A percentile compares a stretch with the other conserved stretches of the same genome.
Evolutionary conservation across 2,329 filamentous ascomycete species (phyloP).

Genomic region (Dactylellina cionopaga): DNA sequence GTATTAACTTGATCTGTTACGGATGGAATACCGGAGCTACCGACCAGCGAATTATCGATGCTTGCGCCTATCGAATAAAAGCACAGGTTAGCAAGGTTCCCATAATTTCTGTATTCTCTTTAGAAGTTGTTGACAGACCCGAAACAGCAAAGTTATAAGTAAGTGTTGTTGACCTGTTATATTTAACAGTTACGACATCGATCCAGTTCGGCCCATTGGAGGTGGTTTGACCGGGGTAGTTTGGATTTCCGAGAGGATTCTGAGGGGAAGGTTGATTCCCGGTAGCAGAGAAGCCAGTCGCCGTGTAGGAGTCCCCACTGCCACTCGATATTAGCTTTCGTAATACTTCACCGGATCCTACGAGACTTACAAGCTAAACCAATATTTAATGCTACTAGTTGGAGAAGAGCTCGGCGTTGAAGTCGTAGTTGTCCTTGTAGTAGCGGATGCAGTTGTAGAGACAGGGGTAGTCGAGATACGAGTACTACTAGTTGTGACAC

Average conservation of each 20-base stretch:
- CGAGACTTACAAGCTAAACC: constrained; percentile 41
- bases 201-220: constrained; percentile 39
- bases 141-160: constrained; percentile 36
- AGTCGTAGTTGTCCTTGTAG: constrained; percentile 2
- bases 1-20: constrained; percentile 32
- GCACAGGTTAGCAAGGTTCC: not conserved
- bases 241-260: constrained; percentile 31
- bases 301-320: constrained; percentile 31
- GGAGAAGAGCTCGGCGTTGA: not conserved
- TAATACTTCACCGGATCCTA: too few species aligned
- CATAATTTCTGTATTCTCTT: too few species aligned
- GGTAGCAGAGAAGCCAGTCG: constrained; percentile 21
- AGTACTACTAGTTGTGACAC: constrained; percentile 20
- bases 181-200: constrained; percentile 30
- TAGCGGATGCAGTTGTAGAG: constrained; percentile 11
- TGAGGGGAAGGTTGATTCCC: constrained; percentile 16
- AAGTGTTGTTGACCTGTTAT: constrained; percentile 16
- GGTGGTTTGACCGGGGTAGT: constrained; percentile 28
- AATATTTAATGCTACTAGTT: constrained; percentile 22
- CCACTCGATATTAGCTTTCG: not conserved
- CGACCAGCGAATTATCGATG: constrained; percentile 28
- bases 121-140: too few species aligned
- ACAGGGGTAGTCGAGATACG: not conserved
- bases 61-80: constrained; percentile 7
- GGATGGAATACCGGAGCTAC: not conserved